Conservation (phyloP, 805 yeast genomes). For the Cyberlindnera samutprakarnensis region DNA sequence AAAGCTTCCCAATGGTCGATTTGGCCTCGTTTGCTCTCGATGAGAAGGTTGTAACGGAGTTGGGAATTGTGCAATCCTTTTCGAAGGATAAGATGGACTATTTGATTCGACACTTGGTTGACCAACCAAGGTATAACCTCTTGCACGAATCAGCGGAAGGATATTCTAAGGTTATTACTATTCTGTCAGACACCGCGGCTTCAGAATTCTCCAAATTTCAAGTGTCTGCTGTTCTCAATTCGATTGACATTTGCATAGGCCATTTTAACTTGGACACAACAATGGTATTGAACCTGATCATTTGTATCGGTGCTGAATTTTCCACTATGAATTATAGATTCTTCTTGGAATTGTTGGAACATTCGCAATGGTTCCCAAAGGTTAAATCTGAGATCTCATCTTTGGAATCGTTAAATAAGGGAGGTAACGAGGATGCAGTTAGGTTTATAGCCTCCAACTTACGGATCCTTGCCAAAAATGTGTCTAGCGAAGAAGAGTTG, state of each 20-base stretch:
- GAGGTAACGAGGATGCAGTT: conserved; percentile 52
- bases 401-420: conserved; percentile 29
- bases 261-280: conserved; percentile 70
- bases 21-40: conserved; percentile 12
- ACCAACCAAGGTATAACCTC: conserved; percentile 53
- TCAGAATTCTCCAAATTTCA: conserved; percentile 34
- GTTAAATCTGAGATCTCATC: conserved; percentile 24
- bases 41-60: conserved; percentile 14
- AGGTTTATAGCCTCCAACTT: conserved; percentile 44
- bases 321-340: conserved; percentile 39
- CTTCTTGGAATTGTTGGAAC: conserved; percentile 40
- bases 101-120: conserved; percentile 4
- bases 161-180: conserved; percentile 53
- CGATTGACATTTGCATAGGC: conserved; percentile 55
- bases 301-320: conserved; percentile 43
- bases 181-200: conserved; percentile 35
- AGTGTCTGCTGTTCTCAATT: conserved; percentile 36
- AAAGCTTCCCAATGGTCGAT: conserved; percentile 16
- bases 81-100: conserved; percentile 1
- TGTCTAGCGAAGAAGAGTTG: conserved; percentile 32
- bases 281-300: conserved; percentile 54
- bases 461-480: background rate
- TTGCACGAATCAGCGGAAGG: conserved; percentile 76
- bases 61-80: conserved; percentile 1
- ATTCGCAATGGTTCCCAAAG: conserved; percentile 64